Evolutionary conservation across 306 rosid species (phyloP), one percentile per base, ranked within the genome.

Genomic region (Astragalus glycyphyllos): DNA sequence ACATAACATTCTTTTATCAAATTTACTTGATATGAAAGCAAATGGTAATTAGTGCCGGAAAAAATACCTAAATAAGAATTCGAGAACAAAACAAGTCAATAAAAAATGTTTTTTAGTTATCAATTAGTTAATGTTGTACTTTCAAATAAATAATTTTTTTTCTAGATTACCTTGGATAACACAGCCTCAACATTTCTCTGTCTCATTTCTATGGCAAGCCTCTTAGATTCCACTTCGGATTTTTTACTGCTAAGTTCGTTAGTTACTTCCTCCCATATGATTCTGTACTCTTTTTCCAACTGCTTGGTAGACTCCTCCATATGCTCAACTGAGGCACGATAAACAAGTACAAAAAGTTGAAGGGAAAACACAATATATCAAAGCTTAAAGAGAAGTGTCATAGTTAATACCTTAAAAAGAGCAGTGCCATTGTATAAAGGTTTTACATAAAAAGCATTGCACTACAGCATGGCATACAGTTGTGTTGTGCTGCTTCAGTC

Each of bases 201-300:
- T 58, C 92, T 86, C 32, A 81, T 78, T 84, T 90, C 94, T 13
- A 86, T 76, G 77, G 55, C 80, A 58, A 4, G 68, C 60, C 85
- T 87, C 88, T 75, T 84, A 20, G 94, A 83, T 60, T 90, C 96
- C 71, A 80, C 87, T 49, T 87, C 97, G 15, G 49, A 72, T 77
- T 76, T 81, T 49, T 72, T 84, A 56, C 66, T 80, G 64, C 58
- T 76, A 14, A 82, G 59, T 61, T 86, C 76, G 50, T 77, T 80
- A 62, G 80, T 61, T 69, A 87, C 94, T 71, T 87, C 90, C 64
- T 90, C 89, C 6, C 82, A 49, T 77, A 60, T 75, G 10, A 65
- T 20, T 51, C 73, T 86, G 79, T 78, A 73, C 65, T 90, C 96
- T 69, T 82, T 86, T 66, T 87, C 95, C 42, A 84, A 58, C 56